phyloP scores from a whole-genome alignment of 768 basidiomycete species.

The Plicaturopsis crispa region DNA sequence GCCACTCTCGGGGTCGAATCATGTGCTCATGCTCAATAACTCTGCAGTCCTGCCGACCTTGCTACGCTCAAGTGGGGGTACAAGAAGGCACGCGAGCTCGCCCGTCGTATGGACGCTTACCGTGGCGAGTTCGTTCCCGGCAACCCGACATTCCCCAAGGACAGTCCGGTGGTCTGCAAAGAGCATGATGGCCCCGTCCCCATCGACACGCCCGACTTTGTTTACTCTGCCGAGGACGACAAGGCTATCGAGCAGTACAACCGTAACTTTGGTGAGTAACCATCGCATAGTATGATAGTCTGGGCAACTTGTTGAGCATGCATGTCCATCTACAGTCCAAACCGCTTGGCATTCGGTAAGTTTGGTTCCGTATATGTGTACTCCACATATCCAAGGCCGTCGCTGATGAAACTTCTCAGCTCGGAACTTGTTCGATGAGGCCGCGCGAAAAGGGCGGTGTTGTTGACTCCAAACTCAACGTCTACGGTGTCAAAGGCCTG shows the following conservation, averaged over 20 bases:
- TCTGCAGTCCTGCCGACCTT: conserved; percentile 32
- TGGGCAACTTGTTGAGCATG: not conserved
- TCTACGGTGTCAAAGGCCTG: conserved; percentile 50
- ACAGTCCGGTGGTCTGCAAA: conserved; percentile 4
- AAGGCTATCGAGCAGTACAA: conserved; percentile 32
- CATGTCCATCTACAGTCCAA: conserved; percentile 18
- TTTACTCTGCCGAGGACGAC: conserved; percentile 34
- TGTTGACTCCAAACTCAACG: conserved; percentile 53
- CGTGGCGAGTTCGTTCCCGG: conserved; percentile 27
- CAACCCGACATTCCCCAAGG: conserved; percentile 26
- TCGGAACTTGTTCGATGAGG: conserved; percentile 67
- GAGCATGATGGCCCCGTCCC: conserved; percentile 21
- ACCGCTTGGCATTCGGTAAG: conserved; percentile 41
- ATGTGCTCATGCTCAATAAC: not conserved
- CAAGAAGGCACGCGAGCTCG: conserved; percentile 46
- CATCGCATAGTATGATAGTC: no score
- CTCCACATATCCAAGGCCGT: no score
- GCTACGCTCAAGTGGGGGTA: conserved; percentile 41
- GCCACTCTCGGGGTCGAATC: not conserved
- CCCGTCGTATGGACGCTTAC: conserved; percentile 42
- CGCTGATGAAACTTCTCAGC: conserved; percentile 20
- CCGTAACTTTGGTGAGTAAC: conserved; percentile 23
- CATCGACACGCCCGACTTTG: conserved; percentile 26
- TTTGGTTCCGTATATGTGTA: no score
- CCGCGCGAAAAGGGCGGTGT: conserved; percentile 49